Base-by-base conservation (phyloP, 768 basidiomycete species). In the Leucocoprinus leucothites region DNA sequence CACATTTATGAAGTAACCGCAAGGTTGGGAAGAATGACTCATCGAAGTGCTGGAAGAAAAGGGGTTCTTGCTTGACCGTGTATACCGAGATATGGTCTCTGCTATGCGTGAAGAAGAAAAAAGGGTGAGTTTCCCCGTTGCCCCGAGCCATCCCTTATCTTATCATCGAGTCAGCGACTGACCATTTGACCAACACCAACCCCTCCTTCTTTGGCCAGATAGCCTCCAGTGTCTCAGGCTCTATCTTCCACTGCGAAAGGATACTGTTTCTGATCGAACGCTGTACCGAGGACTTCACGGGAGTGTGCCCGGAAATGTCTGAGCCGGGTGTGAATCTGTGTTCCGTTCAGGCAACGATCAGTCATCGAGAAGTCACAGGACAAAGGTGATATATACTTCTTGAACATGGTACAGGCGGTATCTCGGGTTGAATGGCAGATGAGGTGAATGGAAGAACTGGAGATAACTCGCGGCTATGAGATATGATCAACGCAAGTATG, bases 151-250 rank as follows among this genome's bases (percentile, higher is more conserved):
- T 60, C 61, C 48, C 47, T 41, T 22, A 56, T 45, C 36, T 38
- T 50, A 45, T 53, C 41, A 43, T 48, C 46, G 38, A 58, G 35
- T 22, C n/a, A n/a, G 66, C 36, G 42, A 78, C 81, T 61, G 70
- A 94, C 96, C 97, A 98, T 77, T 98, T 98, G 58, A 94, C 91
- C 64, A 90, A 87, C 3, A 89, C 86, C 45, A 98, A 76, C 2
- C 87, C 80, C 76, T 98, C 96, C 78, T 98, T 99, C 89, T 98
- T 99, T 2, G 95, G 93, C 97, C 97, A 99, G 49, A 99, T 82
- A 63, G 82, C 82, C 66, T 99, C 97, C 26, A 98, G 74, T 2
- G 86, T 84, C 59, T 91, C 91, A 40, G 83, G 79, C 58, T 86
- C 83, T 48, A 91, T 81, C 63, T 85, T 89, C 81, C 92, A 89